phyloP scores from a whole-genome alignment of 768 basidiomycete species.

The Boletus rex-veris region DNA sequence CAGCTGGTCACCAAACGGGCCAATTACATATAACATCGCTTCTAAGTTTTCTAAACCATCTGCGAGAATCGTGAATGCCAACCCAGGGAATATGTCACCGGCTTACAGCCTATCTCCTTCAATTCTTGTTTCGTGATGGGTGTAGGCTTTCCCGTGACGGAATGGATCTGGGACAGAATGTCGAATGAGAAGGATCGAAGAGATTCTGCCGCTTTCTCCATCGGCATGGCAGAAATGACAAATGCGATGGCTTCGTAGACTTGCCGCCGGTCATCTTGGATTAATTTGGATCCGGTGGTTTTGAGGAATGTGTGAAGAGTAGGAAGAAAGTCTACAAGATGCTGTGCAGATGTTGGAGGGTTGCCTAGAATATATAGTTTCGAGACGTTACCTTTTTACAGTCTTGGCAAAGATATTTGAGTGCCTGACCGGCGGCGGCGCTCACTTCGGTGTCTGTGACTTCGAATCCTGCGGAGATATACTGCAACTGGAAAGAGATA shows the following conservation, averaged over 20 bases:
- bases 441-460: conserved; percentile 76
- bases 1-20: conserved; percentile 77
- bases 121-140: conserved; percentile 69
- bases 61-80: conserved; percentile 29
- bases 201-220: conserved; percentile 81
- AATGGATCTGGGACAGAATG: conserved; percentile 74
- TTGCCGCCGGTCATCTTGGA: conserved; percentile 84
- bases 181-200: conserved; percentile 85
- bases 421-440: conserved; percentile 91
- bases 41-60: conserved; percentile 92
- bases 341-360: conserved; percentile 41
- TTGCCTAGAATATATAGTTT: conserved; percentile 4
- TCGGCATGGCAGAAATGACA: conserved; percentile 92
- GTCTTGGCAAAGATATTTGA: conserved; percentile 96
- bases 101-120: conserved; percentile 63
- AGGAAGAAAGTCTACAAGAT: conserved; percentile 87
- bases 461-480: conserved; percentile 90
- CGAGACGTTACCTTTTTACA: conserved; percentile 67
- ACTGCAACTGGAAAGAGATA: conserved; percentile 80
- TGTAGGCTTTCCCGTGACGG: conserved; percentile 49
- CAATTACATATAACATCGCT: conserved; percentile 82
- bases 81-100: neutral
- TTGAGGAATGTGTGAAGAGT: conserved; percentile 87
- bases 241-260: conserved; percentile 95
- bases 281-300: conserved; percentile 72